Base-by-base conservation (phyloP, 1,139 yeast species). In the Kodamaea sp. region DNA sequence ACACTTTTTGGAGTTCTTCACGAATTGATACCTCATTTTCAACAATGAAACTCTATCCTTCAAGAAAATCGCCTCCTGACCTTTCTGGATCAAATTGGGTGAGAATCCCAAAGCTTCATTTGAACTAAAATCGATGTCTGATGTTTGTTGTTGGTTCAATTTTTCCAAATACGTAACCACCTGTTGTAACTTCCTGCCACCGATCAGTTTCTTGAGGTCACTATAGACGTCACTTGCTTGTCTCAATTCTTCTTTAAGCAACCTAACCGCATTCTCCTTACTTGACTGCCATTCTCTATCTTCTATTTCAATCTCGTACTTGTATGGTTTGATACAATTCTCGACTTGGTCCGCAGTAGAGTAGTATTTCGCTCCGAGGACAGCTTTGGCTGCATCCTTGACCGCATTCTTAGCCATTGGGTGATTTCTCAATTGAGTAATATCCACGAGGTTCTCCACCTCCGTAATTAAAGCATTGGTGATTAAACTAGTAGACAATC, bases 281-380 rank as follows among this genome's bases (percentile, higher is more conserved):
- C 96, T 83, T 10, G 76, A 57, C 24, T 71, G 65, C 99, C 99
- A 94, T 57, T 94, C 98, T 28, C 96, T 73, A 51, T 89, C 96
- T 53, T 92, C 98, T 29, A 92, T 78, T 56, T 94, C 98, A 42
- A 94, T 90, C 56, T 94, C 98, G 59, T 92, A 92, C 61, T 94
- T 94, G 64, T 83, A 92, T 2, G 98, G 98, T 59, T 94, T 94
- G 53, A 94, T 90, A 64, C 97, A 90, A 59, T 92, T 94, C 55
- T 94, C 99, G 11, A 94, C 98, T 57, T 94, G 98, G 57, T 94
- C 98, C 0, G 98, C 95, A 0, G 98, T 92, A 1, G 96, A 83
- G 47, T 83, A 88, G 55, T 78, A 92, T 44, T 92, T 79, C 24
- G 85, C 67, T 42, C 82, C 79, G 42, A 94, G 66, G 2, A 94